Evolutionary conservation across 2,329 filamentous ascomycete species (phyloP).

Genomic region (Clonostachys byssicola): DNA sequence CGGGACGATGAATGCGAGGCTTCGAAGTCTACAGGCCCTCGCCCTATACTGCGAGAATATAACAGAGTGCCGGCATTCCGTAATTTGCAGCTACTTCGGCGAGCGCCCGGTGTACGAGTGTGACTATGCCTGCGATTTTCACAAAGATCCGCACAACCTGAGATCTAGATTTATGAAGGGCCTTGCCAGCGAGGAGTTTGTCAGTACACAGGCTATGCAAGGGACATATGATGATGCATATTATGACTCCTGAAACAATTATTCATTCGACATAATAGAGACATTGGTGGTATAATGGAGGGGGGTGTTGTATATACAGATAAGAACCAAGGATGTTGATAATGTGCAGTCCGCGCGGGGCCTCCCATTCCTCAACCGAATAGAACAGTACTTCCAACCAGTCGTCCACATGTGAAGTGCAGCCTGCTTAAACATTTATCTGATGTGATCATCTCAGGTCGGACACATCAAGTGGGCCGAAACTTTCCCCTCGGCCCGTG

Average conservation of each 20-base stretch:
- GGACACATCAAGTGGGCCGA: no score
- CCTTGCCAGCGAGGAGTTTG: constrained; percentile 56
- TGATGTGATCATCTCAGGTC: no score
- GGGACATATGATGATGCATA: constrained; percentile 53
- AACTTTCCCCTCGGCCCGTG: background rate
- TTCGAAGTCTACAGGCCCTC: constrained; percentile 63
- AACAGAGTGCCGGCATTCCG: constrained; percentile 66
- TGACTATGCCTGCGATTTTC: constrained; percentile 74
- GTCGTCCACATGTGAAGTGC: no score
- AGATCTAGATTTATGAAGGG: constrained; percentile 51
- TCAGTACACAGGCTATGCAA: constrained; percentile 58
- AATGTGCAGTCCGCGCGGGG: no score
- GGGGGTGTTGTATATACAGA: background rate
- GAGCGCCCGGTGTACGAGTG: constrained; percentile 55
- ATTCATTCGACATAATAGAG: background rate
- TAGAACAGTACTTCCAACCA: no score
- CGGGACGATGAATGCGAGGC: constrained; percentile 38
- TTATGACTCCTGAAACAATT: constrained; percentile 28
- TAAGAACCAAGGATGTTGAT: background rate
- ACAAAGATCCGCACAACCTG: constrained; percentile 61
- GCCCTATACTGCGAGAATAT: constrained; percentile 80
- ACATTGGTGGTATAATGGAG: background rate
- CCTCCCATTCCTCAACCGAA: no score
- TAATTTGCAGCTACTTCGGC: constrained; percentile 76
- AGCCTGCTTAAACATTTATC: no score